Percentiles rank a stretch among this genome's conserved stretches.
Conservation (phyloP, 768 basidiomycete species). For the Leccinum uliginosum region DNA sequence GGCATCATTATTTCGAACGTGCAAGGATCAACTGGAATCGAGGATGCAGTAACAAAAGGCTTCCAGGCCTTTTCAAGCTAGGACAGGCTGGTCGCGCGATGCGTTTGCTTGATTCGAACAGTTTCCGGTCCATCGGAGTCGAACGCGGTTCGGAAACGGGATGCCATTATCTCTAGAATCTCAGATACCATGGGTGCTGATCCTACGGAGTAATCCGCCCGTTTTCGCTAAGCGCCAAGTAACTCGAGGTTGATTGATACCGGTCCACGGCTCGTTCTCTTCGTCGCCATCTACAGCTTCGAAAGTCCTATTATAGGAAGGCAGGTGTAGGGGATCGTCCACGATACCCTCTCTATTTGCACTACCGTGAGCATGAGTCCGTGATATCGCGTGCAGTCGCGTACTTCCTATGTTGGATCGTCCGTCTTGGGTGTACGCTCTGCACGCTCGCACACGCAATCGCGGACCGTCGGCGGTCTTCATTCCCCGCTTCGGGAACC, state of each 20-base stretch:
- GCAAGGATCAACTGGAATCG: neutral
- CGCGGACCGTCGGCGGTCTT: neutral
- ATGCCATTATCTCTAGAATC: neutral
- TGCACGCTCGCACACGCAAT: neutral
- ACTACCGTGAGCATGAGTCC: neutral
- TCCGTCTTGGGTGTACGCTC: neutral
- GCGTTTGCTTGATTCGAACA: conserved; percentile 1
- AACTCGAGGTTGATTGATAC: neutral
- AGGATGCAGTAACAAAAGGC: neutral
- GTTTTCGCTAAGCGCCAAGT: neutral
- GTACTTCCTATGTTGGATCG: neutral
- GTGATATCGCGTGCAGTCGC: neutral
- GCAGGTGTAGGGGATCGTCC: neutral
- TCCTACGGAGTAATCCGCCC: neutral
- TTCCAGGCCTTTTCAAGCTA: neutral
- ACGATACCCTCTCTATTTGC: neutral
- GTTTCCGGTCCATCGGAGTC: neutral
- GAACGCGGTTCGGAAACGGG: neutral
- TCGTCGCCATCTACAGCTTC: neutral
- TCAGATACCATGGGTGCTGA: neutral
- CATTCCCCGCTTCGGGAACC: neutral
- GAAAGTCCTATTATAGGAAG: neutral
- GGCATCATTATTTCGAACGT: neutral
- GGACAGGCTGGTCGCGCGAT: neutral
- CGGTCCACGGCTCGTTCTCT: neutral